Base-by-base conservation (phyloP, 768 basidiomycete species). In the Vararia minispora region DNA sequence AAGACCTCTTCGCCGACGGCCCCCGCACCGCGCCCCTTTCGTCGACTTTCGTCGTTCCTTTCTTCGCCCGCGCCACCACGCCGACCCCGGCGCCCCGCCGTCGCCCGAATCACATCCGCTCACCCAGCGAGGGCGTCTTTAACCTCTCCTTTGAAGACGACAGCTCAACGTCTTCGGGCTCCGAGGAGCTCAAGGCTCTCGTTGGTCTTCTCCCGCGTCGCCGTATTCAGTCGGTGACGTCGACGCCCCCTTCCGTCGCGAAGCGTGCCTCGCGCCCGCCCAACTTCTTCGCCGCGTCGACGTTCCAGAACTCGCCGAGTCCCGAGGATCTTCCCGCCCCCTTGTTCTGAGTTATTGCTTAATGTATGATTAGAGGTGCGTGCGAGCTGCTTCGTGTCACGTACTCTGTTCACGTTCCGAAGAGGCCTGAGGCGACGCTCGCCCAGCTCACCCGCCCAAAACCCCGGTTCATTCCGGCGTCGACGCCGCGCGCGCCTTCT, bases 291-390 rank as follows among this genome's bases (percentile, higher is more conserved):
- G 83, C 84, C 48, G 85, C 81, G 52, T 85, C 82, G 23, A 64
- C 69, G 52, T 87, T 85, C 74, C 84, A 86, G 68, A 87, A 85
- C 65, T 84, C 81, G 42, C 84, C 84, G 12, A 84, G 78, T 51
- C 84, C 84, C 37, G 84, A 86, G 44, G 82, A 82, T 53, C 61
- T 87, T 33, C 84, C 84, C 32, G 71, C 74, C 43, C 81, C 80
- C 39, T 62, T 68, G 46, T 76, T 80, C 53, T 55, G 55, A 57
- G 60, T 63, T 36, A 68, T 57, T 48, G 52, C 53, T 48, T 37
- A 48, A 38, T 48, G 41, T 33, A 33, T 24, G 17, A 5, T 31
- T 66, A 63, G 51, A 66, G 64, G 65, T 67, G 14, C 44, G 59
- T 51, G 40, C 40, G 45, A 17, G 21, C 23, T 29, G 33, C 42